A percentile compares a stretch with the other conserved stretches of the same genome.
Evolutionary conservation across 2,329 filamentous ascomycete genomes (phyloP).

Genomic region (Fusarium sterilihyphosum): DNA sequence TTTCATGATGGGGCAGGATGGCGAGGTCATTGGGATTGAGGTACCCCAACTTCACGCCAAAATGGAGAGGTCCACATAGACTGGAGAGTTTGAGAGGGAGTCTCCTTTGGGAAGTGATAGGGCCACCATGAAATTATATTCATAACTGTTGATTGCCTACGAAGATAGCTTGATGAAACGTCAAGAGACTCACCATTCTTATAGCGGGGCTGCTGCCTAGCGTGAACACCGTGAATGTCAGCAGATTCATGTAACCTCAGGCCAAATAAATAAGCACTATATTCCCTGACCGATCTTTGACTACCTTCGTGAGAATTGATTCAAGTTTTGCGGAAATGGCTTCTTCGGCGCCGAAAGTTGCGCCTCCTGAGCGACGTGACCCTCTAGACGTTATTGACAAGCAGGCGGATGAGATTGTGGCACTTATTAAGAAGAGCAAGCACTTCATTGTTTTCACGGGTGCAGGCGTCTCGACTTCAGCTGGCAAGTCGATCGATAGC

Average conservation of each 20-base stretch:
- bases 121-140: accelerated
- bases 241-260: not conserved
- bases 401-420: conserved; percentile 51
- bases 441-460: conserved; percentile 60
- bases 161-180: not conserved
- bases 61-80: not conserved
- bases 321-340: conserved; percentile 1
- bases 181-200: not conserved
- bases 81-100: accelerated
- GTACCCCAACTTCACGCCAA: not conserved
- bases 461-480: conserved; percentile 58
- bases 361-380: conserved; percentile 27
- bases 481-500: conserved; percentile 40
- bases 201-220: conserved; percentile 29
- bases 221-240: not conserved
- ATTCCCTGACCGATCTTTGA: too few species aligned
- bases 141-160: not conserved
- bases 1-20: not conserved
- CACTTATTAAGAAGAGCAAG: conserved; percentile 53
- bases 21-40: conserved; percentile 6
- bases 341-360: conserved; percentile 16
- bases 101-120: not conserved
- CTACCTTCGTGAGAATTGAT: not conserved
- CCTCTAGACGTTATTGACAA: conserved; percentile 24
- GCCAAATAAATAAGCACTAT: not conserved